Evolutionary conservation across 1,139 yeast genomes (phyloP).

Genomic region (Sugiyamaella neomexicana): DNA sequence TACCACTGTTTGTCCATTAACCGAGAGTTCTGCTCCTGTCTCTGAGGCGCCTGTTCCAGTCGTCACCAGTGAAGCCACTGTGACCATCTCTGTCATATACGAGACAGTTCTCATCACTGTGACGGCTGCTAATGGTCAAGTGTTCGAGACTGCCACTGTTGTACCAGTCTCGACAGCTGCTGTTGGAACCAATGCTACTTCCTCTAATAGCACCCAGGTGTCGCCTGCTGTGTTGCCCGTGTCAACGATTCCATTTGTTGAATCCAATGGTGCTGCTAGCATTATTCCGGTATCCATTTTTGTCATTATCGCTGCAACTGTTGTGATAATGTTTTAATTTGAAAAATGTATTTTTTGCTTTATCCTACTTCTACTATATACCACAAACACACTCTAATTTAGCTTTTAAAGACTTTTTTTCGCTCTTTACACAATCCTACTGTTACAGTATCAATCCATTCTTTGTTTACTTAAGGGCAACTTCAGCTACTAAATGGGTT

Average conservation of each 20-base stretch:
- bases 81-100: constrained; percentile 1
- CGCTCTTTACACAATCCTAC: background rate
- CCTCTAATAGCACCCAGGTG: constrained; percentile 14
- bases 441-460: background rate
- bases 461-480: background rate
- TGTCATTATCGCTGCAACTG: constrained; percentile 13
- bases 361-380: no score
- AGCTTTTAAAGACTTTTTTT: background rate
- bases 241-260: constrained; percentile 9
- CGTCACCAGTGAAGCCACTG: constrained; percentile 2
- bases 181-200: constrained; percentile 12
- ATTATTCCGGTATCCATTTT: constrained; percentile 13
- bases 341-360: no score
- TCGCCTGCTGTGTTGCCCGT: constrained; percentile 3
- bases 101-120: constrained; percentile 11
- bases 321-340: constrained; percentile 10
- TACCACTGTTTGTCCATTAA: constrained; percentile 18
- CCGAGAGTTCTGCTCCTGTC: constrained; percentile 10
- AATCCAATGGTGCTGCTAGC: constrained; percentile 12
- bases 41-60: background rate
- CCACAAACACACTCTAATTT: no score
- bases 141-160: constrained; percentile 11
- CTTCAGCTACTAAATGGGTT: no score
- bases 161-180: constrained; percentile 19
- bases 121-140: constrained; percentile 3